These are phyloP conservation scores for Diaporthe citrichinensis DNA, from an alignment of 2,329 filamentous ascomycete species.

Conservation along the genomic window DNA sequence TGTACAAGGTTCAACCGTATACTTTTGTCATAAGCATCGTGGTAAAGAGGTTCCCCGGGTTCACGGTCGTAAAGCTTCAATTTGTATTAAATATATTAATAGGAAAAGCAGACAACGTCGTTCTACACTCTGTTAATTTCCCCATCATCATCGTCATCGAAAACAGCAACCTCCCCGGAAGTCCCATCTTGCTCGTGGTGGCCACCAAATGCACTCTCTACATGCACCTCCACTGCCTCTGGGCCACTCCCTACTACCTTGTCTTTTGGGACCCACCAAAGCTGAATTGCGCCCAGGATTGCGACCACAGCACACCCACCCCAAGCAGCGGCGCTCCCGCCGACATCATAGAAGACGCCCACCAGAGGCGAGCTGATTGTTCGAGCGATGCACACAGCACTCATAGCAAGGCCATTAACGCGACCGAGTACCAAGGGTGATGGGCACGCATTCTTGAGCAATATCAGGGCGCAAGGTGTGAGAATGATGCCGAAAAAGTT, in stretches of 20 bases:
- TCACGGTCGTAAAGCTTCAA: background rate
- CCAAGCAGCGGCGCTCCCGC: conserved; percentile 61
- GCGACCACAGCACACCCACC: conserved; percentile 35
- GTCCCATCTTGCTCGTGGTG: conserved; percentile 8
- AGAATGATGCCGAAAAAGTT: conserved; percentile 78
- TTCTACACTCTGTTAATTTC: background rate
- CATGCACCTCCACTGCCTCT: conserved; percentile 34
- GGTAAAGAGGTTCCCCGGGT: no score
- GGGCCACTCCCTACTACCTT: background rate
- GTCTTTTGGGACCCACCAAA: conserved; percentile 40
- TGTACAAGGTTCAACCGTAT: no score
- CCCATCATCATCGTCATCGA: conserved; percentile 24
- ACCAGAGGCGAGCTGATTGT: conserved; percentile 78
- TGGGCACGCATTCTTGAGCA: conserved; percentile 80
- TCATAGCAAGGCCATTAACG: conserved; percentile 81
- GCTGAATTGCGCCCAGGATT: conserved; percentile 31
- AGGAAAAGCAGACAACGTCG: background rate
- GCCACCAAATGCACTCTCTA: conserved; percentile 35
- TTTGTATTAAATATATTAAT: background rate
- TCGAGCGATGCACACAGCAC: conserved; percentile 78
- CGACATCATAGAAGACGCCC: conserved; percentile 76
- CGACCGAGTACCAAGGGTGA: conserved; percentile 74
- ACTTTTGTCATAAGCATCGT: no score
- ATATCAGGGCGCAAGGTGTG: conserved; percentile 77
- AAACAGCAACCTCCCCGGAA: conserved; percentile 6